Evolutionary conservation across 148 eudicot species (phyloP).

Genomic region (Beta vulgaris): DNA sequence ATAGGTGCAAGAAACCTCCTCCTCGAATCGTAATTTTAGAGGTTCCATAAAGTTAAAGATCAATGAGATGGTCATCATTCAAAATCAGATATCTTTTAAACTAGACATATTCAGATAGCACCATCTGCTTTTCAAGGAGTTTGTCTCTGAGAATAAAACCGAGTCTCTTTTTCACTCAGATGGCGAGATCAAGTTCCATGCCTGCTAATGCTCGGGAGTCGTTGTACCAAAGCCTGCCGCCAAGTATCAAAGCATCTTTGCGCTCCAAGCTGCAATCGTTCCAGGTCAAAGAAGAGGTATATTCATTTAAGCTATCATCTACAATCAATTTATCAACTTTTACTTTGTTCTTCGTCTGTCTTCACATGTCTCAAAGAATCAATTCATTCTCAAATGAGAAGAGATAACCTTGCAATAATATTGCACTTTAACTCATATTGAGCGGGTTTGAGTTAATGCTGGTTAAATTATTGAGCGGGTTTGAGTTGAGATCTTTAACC

Average conservation of each 20-base stretch:
- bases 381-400: background rate
- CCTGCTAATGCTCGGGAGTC: slow-evolving; percentile 57
- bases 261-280: slow-evolving; percentile 65
- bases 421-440: too few species aligned
- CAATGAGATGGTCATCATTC: background rate
- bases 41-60: background rate
- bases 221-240: slow-evolving; percentile 76
- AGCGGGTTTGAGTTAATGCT: too few species aligned
- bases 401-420: background rate
- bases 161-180: slow-evolving; percentile 41
- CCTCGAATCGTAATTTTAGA: background rate
- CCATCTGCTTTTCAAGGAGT: background rate
- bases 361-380: background rate
- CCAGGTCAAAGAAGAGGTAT: slow-evolving; percentile 61
- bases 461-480: too few species aligned
- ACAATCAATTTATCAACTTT: background rate
- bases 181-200: slow-evolving; percentile 60
- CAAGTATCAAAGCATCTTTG: slow-evolving; percentile 60
- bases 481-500: too few species aligned
- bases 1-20: background rate
- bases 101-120: background rate
- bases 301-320: background rate
- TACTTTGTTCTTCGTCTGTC: background rate
- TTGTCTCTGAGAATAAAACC: background rate
- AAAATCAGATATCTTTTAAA: background rate